Conservation (phyloP, 441 rosid species). For the Brassica balearica region DNA sequence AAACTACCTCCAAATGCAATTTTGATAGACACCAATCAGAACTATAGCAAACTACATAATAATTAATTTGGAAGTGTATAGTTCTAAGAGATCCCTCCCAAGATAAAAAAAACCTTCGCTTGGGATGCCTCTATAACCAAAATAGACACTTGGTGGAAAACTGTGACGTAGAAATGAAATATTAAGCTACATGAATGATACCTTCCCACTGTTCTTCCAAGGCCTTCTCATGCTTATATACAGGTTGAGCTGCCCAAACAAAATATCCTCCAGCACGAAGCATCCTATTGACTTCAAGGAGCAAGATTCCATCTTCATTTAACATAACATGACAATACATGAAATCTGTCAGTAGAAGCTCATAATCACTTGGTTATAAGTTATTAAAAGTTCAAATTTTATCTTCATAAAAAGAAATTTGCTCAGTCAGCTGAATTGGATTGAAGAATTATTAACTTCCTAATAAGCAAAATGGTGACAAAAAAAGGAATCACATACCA, state of each 20-base stretch:
- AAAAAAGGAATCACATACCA: conserved; percentile 56
- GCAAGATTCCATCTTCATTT: conserved; percentile 89
- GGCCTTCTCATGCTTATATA: conserved; percentile 85
- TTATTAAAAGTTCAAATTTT: background rate
- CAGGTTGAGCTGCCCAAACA: conserved; percentile 99
- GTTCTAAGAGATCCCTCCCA: background rate
- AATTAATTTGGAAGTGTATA: background rate
- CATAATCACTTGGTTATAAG: conserved; percentile 15
- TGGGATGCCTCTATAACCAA: conserved; percentile 2
- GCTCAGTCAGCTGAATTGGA: background rate
- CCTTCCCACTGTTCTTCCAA: conserved; percentile 98
- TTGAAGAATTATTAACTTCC: background rate
- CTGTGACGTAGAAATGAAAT: too few species aligned
- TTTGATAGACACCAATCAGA: background rate
- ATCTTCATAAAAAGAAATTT: conserved; percentile 16
- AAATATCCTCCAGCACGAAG: conserved; percentile 96
- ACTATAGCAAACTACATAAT: background rate
- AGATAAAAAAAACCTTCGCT: background rate
- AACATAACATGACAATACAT: conserved; percentile 31
- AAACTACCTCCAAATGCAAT: conserved; percentile 9
- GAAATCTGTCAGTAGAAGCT: conserved; percentile 35
- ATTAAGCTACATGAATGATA: conserved; percentile 43
- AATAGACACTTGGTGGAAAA: background rate
- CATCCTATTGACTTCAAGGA: conserved; percentile 96
- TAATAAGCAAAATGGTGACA: background rate